A percentile compares a stretch with the other conserved stretches of the same genome.
Conservation (phyloP, 1,284 basidiomycete species). For the Malassezia caprae region DNA sequence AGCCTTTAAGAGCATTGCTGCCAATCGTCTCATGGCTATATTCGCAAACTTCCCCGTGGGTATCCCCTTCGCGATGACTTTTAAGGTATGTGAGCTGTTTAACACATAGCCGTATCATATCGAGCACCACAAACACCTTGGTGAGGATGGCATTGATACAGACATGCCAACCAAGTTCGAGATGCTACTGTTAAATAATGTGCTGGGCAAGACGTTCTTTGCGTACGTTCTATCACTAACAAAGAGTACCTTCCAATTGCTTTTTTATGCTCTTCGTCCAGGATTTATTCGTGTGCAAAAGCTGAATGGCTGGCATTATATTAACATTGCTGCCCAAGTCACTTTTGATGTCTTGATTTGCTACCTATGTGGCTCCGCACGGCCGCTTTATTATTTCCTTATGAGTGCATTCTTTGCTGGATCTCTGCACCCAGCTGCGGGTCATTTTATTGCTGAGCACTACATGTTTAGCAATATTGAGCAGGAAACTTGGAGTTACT, state of each 20-base stretch:
- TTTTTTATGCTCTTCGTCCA: conserved; percentile 93
- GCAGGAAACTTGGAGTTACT: conserved; percentile 96
- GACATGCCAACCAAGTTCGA: conserved; percentile 82
- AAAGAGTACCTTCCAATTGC: conserved; percentile 72
- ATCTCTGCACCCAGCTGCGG: conserved; percentile 84
- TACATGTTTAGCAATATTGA: conserved; percentile 47
- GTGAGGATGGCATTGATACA: conserved; percentile 92
- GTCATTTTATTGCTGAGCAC: conserved; percentile 87
- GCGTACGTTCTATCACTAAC: conserved; percentile 50
- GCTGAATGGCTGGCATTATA: conserved; percentile 70
- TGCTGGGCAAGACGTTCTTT: conserved; percentile 94
- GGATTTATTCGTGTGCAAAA: conserved; percentile 80
- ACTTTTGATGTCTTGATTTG: conserved; percentile 59
- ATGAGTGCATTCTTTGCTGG: conserved; percentile 88
- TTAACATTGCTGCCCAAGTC: conserved; percentile 66
- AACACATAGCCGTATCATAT: conserved; percentile 63
- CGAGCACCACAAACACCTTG: conserved; percentile 71
- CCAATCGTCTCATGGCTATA: conserved; percentile 79
- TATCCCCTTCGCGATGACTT: conserved; percentile 86
- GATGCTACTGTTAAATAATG: conserved; percentile 77
- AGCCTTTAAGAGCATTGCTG: conserved; percentile 70
- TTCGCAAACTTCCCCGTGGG: conserved; percentile 86
- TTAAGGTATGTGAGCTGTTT: conserved; percentile 56
- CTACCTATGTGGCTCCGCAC: conserved; percentile 24
- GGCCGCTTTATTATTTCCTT: conserved; percentile 61